Conservation (phyloP, 345 rosid species). For the Brassica carinata region DNA sequence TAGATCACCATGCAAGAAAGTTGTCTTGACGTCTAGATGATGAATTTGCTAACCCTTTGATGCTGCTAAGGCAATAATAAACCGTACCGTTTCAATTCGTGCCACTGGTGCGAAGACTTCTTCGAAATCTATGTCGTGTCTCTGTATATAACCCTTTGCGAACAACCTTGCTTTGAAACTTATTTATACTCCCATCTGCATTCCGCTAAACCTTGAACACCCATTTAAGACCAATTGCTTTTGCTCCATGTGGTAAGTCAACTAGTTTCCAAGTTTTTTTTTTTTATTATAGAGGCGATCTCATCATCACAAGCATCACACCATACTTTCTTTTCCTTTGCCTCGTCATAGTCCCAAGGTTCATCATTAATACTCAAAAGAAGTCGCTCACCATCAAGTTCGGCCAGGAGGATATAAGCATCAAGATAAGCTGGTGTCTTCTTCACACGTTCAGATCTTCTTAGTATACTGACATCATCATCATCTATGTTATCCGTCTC, state of each 20-base stretch:
- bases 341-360: neutral
- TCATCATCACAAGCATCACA: neutral
- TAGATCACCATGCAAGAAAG: neutral
- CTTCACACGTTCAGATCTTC: neutral
- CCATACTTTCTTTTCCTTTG: neutral
- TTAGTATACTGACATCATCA: neutral
- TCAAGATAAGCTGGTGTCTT: neutral
- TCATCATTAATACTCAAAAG: neutral
- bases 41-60: neutral
- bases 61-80: neutral
- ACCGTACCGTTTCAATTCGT: too few relatives aligned
- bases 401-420: neutral
- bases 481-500: neutral
- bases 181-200: too few relatives aligned
- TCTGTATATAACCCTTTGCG: too few relatives aligned
- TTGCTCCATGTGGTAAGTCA: neutral
- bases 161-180: too few relatives aligned
- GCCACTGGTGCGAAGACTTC: too few relatives aligned
- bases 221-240: neutral
- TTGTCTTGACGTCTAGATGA: neutral
- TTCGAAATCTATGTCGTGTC: too few relatives aligned
- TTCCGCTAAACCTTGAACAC: too few relatives aligned
- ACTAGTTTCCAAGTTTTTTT: neutral
- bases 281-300: too few relatives aligned
- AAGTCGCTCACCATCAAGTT: neutral